Percentiles rank a stretch among this genome's conserved stretches.
Conservation (phyloP, 192 early-diverging fungal genomes). For the Spizellomyces sp. region DNA sequence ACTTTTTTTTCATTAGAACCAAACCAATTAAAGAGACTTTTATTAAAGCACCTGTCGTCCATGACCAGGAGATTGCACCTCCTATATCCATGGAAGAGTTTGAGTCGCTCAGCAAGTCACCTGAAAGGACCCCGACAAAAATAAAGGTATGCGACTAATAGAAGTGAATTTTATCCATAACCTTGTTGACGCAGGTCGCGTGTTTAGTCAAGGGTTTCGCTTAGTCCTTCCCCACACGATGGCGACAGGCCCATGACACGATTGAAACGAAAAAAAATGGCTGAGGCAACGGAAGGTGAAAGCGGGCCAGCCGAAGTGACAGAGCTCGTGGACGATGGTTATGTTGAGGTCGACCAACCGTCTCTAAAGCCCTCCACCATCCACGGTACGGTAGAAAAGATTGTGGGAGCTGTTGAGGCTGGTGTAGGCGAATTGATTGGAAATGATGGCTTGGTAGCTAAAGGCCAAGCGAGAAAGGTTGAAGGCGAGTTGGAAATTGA, state of each 20-base stretch:
- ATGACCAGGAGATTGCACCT: conserved; percentile 29
- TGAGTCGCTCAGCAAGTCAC: conserved; percentile 4
- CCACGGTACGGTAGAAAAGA: conserved; percentile 27
- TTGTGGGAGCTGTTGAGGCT: conserved; percentile 27
- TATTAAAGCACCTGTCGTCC: conserved; percentile 32
- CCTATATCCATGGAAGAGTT: conserved; percentile 32
- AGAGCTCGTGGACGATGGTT: not conserved
- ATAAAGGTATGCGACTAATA: conserved; percentile 8
- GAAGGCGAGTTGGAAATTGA: conserved; percentile 17
- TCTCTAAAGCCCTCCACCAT: conserved; percentile 12
- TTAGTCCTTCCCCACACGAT: too few species aligned
- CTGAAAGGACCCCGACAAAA: conserved; percentile 27
- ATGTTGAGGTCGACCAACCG: not conserved
- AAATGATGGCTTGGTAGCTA: conserved; percentile 27
- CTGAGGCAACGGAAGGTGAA: conserved; percentile 20
- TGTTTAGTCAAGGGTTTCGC: not conserved
- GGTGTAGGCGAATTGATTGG: conserved; percentile 32
- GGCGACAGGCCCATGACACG: conserved; percentile 20
- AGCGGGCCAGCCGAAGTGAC: not conserved
- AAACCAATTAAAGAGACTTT: conserved; percentile 35
- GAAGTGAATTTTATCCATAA: not conserved
- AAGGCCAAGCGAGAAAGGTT: conserved; percentile 15
- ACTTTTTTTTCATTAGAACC: conserved; percentile 9
- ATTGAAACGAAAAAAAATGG: conserved; percentile 31
- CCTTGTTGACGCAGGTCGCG: not conserved